Conservation (phyloP, 1,284 basidiomycete genomes). For the Chiua sp. region DNA sequence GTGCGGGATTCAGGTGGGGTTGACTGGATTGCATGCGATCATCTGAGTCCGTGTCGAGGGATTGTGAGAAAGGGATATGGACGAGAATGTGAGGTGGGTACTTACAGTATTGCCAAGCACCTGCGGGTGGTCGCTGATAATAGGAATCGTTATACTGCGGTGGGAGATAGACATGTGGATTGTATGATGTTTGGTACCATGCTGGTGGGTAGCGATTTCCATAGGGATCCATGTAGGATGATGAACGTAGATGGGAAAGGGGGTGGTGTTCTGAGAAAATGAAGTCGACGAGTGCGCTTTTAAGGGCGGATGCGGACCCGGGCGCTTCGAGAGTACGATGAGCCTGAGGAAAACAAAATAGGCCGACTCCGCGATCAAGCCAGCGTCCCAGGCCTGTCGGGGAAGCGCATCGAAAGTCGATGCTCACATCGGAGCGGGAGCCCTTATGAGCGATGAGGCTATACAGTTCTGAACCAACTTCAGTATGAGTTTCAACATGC, state of each 20-base stretch:
- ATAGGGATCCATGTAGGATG: constrained; percentile 30
- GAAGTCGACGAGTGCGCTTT: constrained; percentile 7
- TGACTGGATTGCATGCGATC: constrained; percentile 37
- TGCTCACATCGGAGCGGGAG: too few species aligned
- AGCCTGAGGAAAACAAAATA: constrained; percentile 12
- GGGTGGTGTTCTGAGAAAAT: constrained; percentile 3
- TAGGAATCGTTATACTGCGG: constrained; percentile 21
- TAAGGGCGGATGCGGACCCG: not conserved
- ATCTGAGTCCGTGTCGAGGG: constrained; percentile 11
- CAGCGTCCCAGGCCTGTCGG: not conserved
- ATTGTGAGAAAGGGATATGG: not conserved
- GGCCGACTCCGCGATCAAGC: constrained; percentile 11
- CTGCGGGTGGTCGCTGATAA: constrained; percentile 5
- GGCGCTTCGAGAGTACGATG: constrained; percentile 11
- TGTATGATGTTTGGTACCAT: constrained; percentile 34
- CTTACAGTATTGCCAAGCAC: constrained; percentile 26
- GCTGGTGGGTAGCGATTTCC: constrained; percentile 16
- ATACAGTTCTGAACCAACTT: too few species aligned
- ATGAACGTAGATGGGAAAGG: constrained; percentile 5
- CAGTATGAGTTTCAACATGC: too few species aligned
- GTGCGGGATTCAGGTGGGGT: constrained; percentile 51
- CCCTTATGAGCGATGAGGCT: too few species aligned
- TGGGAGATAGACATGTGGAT: constrained; percentile 39
- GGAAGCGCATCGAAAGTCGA: not conserved
- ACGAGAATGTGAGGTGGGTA: not conserved